Evolutionary conservation across 306 rosid species (phyloP), one percentile per base, ranked within the genome.

Genomic region (Trichosanthes cucumerina): DNA sequence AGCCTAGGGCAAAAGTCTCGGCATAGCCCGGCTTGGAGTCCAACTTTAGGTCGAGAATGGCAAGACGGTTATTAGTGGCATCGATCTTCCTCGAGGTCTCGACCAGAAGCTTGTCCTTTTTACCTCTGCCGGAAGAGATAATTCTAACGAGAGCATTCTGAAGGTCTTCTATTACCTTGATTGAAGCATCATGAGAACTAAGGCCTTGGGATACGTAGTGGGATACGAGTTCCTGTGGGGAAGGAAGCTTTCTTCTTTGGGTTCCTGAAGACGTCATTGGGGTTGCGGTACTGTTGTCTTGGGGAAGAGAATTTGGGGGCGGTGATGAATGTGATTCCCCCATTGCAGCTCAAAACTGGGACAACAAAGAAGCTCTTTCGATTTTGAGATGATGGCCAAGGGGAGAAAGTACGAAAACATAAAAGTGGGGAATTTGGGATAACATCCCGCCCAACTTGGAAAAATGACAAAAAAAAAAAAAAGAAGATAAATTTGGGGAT

Each of bases 151-250:
- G 84, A 2, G 98, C 93, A 9, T 78, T 81, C 80, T 95, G 97
- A 21, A 95, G 92, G 86, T 95, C 98, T 21, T 91, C 97, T 4
- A 95, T 92, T 4, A 92, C 97, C 87, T 88, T 95, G n/a, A 85
- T 33, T 5, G 96, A 90, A 19, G 97, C 98, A 21, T 89, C 88
- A 0, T 82, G 81, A 12, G 88, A 60, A 41, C 85, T 93, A 38
- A 92, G 84, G 5, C 98, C 97, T 72, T 91, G 91, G 7, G 97
- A 91, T 68, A 91, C 97, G 53, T 92, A 95, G 79, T 91, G 95
- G 9, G 97, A 82, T 69, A 95, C 78, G 49, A 95, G 84, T 15
- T 95, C 96, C 50, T 84, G 80, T 0, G 98, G 80, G 21, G 86
- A 79, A 0, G 96, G 92, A 18, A 87, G 72, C 88, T 86, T 92